Evolutionary conservation across 352 stramenopile genomes (phyloP).

Genomic region (Globisporangium carolinianum): DNA sequence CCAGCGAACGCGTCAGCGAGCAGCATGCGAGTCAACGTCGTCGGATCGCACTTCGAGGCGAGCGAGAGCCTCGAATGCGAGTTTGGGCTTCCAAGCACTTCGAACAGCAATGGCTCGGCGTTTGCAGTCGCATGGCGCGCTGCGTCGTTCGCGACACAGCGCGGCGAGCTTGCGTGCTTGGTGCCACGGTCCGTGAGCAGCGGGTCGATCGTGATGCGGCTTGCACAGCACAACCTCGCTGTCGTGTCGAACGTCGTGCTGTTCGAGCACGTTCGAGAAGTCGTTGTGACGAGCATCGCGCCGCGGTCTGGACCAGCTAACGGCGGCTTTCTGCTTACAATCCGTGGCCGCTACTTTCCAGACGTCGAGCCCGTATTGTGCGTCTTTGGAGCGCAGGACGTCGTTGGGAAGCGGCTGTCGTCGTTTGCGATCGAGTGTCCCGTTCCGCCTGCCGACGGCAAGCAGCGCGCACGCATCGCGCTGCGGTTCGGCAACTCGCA

Average conservation of each 20-base stretch:
- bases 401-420: conserved; percentile 9
- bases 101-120: too few species aligned
- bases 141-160: neutral
- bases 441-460: neutral
- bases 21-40: neutral
- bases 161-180: neutral
- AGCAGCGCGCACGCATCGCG: neutral
- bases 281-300: conserved; percentile 7
- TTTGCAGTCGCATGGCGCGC: neutral
- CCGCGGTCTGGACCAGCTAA: conserved; percentile 7
- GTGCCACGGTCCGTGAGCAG: conserved; percentile 4
- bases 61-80: conserved; percentile 1
- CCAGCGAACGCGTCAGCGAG: neutral
- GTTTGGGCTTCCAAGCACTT: conserved; percentile 2
- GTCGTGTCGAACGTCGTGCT: conserved; percentile 16
- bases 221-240: neutral
- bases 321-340: conserved; percentile 17
- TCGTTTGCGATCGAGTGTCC: conserved; percentile 12
- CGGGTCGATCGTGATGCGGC: conserved; percentile 7
- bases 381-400: conserved; percentile 13
- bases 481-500: conserved; percentile 12
- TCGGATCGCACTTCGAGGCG: neutral
- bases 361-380: conserved; percentile 7
- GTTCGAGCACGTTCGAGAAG: conserved; percentile 12
- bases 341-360: conserved; percentile 16